Evolutionary conservation across 495 filamentous ascomycete species (phyloP).

Genomic region (Penicillium maclennaniae): DNA sequence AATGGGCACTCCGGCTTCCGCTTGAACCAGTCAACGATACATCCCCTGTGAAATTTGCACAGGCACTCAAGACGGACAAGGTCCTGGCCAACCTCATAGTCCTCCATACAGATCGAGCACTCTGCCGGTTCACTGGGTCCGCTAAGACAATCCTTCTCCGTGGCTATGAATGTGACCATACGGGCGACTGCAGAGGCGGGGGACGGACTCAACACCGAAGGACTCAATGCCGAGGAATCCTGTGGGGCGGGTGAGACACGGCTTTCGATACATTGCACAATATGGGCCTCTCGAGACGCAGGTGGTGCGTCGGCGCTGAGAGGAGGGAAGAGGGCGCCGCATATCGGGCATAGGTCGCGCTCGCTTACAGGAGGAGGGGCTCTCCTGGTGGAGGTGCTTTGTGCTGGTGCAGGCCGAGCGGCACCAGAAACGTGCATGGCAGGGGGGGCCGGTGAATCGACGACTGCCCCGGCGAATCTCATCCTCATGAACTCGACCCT

Average conservation of each 20-base stretch:
- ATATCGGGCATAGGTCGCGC: constrained; percentile 89
- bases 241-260: constrained; percentile 16
- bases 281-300: constrained; percentile 67
- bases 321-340: constrained; percentile 70
- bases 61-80: constrained; percentile 87
- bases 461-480: neutral
- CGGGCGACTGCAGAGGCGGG: constrained; percentile 26
- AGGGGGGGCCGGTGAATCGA: neutral
- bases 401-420: neutral
- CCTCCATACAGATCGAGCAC: constrained; percentile 95
- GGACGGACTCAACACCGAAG: neutral
- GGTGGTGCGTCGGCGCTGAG: constrained; percentile 57
- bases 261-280: constrained; percentile 66
- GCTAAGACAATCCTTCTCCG: constrained; percentile 86
- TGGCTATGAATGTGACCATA: constrained; percentile 73
- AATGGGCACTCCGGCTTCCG: constrained; percentile 53
- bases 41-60: constrained; percentile 82
- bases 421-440: neutral
- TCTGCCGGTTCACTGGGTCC: constrained; percentile 59
- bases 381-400: constrained; percentile 14
- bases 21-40: constrained; percentile 57
- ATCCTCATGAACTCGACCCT: neutral
- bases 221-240: neutral
- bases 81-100: constrained; percentile 79
- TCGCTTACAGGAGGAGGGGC: constrained; percentile 52